A percentile compares a stretch with the other conserved stretches of the same genome.
phyloP scores from a whole-genome alignment of 768 basidiomycete species.

The Boletus rubroflammeus region DNA sequence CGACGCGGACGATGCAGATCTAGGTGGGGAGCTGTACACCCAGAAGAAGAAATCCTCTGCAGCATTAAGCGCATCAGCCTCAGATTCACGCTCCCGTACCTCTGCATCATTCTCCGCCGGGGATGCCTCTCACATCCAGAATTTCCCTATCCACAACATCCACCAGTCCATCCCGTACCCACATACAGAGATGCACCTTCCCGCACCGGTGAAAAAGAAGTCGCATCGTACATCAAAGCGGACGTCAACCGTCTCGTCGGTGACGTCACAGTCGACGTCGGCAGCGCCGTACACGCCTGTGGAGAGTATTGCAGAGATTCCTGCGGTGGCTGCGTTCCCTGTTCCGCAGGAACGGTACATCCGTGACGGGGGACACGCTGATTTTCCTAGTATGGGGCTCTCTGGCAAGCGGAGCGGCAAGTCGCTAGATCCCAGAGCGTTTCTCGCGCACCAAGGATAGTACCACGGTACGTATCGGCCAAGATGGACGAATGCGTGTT shows the following conservation, averaged over 20 bases:
- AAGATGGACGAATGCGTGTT: neutral
- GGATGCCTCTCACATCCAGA: slow-evolving; percentile 20
- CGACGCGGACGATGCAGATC: slow-evolving; percentile 52
- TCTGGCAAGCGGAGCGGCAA: slow-evolving; percentile 31
- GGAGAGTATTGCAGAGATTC: slow-evolving; percentile 32
- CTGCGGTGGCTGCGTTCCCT: slow-evolving; percentile 22
- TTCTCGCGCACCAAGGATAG: slow-evolving; percentile 32
- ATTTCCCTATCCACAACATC: slow-evolving; percentile 20
- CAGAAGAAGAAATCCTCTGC: slow-evolving; percentile 32
- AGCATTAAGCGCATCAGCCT: slow-evolving; percentile 38
- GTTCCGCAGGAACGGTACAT: slow-evolving; percentile 32
- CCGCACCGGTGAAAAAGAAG: slow-evolving; percentile 14
- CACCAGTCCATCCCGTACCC: slow-evolving; percentile 29
- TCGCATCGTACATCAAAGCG: slow-evolving; percentile 27
- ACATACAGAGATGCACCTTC: slow-evolving; percentile 27
- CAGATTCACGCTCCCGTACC: slow-evolving; percentile 61
- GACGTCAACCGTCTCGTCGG: slow-evolving; percentile 37
- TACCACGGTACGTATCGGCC: neutral
- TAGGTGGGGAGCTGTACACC: slow-evolving; percentile 55
- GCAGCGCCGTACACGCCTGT: slow-evolving; percentile 36
- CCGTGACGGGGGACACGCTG: slow-evolving; percentile 19
- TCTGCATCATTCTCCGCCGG: slow-evolving; percentile 44
- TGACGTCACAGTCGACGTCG: slow-evolving; percentile 47
- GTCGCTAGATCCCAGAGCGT: slow-evolving; percentile 38
- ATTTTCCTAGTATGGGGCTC: slow-evolving; percentile 40